Conservation (phyloP, 495 filamentous ascomycete species). For the Lineolata rhizophorae region DNA sequence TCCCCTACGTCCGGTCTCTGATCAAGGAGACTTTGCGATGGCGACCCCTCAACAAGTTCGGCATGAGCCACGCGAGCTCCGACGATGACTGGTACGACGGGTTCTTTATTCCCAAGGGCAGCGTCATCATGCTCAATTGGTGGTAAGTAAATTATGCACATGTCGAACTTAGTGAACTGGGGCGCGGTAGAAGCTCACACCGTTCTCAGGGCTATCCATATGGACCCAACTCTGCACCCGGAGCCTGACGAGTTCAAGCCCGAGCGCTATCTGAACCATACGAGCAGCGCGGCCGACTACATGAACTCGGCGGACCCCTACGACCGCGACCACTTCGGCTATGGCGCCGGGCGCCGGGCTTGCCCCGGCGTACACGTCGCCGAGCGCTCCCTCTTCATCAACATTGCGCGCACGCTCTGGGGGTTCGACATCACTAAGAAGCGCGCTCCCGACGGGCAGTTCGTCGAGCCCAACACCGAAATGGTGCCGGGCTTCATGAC, state of each 20-base stretch:
- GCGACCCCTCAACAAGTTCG: conserved; percentile 11
- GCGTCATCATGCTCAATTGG: conserved; percentile 7
- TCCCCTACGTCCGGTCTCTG: conserved; percentile 11
- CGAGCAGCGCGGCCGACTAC: conserved; percentile 7
- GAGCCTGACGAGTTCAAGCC: conserved; percentile 10
- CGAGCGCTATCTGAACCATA: conserved; percentile 5
- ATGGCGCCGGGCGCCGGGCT: conserved; percentile 7
- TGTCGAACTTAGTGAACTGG: no score
- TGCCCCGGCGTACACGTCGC: conserved; percentile 11
- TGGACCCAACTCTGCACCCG: conserved; percentile 7
- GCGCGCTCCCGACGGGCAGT: conserved; percentile 2
- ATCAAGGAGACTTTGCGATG: conserved; percentile 13
- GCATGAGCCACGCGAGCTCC: conserved; percentile 7
- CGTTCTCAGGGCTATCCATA: conserved; percentile 6
- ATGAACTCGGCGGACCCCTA: conserved; percentile 7
- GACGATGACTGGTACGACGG: conserved; percentile 13
- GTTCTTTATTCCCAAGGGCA: conserved; percentile 11
- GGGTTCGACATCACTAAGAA: conserved; percentile 7
- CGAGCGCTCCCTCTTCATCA: conserved; percentile 9
- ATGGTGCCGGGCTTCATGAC: conserved; percentile 18
- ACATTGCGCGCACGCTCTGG: conserved; percentile 8
- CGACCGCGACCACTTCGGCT: conserved; percentile 10
- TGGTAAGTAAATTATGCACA: conserved; percentile 8
- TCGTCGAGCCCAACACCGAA: conserved; percentile 8
- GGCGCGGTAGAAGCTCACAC: no score